Conservation (phyloP, 2,329 filamentous ascomycete genomes). For the Tetracladium maxilliforme region DNA sequence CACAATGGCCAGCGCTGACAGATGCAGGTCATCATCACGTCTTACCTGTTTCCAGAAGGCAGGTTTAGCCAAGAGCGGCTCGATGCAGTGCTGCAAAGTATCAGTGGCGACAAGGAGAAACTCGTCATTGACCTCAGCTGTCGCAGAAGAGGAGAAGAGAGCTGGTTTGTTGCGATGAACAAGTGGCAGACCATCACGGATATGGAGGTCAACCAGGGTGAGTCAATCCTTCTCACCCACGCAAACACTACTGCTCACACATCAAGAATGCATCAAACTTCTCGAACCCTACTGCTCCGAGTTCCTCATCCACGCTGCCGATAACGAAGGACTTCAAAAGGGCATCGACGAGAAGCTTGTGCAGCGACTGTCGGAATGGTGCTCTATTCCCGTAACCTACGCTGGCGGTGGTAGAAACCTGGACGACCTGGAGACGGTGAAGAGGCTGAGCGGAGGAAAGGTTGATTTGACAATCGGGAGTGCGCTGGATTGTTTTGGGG, state of each 20-base stretch:
- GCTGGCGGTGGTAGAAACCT: constrained; percentile 81
- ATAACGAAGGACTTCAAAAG: constrained; percentile 85
- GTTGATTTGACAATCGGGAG: constrained; percentile 94
- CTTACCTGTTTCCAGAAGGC: constrained; percentile 77
- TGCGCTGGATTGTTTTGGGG: constrained; percentile 90
- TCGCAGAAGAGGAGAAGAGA: constrained; percentile 52
- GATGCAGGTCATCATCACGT: constrained; percentile 93
- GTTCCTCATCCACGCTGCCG: constrained; percentile 92
- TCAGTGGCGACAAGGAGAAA: constrained; percentile 62
- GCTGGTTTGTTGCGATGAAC: constrained; percentile 97
- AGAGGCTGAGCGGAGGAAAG: constrained; percentile 60
- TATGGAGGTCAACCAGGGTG: constrained; percentile 83
- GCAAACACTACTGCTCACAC: constrained; percentile 5
- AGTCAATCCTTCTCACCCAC: constrained; percentile 5
- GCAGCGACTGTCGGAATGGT: constrained; percentile 65
- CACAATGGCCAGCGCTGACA: no score
- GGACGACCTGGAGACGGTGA: constrained; percentile 70
- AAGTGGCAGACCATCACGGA: constrained; percentile 98
- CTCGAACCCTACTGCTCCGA: constrained; percentile 90
- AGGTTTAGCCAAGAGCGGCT: constrained; percentile 68
- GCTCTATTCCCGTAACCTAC: constrained; percentile 85
- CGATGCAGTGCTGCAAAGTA: constrained; percentile 54
- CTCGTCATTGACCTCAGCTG: constrained; percentile 95
- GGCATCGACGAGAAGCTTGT: constrained; percentile 85
- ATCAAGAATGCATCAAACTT: constrained; percentile 58